A percentile compares a stretch with the other conserved stretches of the same genome.
Evolutionary conservation across 257 asterid genomes (phyloP).

Genomic region (Nicotiana sylvestris): DNA sequence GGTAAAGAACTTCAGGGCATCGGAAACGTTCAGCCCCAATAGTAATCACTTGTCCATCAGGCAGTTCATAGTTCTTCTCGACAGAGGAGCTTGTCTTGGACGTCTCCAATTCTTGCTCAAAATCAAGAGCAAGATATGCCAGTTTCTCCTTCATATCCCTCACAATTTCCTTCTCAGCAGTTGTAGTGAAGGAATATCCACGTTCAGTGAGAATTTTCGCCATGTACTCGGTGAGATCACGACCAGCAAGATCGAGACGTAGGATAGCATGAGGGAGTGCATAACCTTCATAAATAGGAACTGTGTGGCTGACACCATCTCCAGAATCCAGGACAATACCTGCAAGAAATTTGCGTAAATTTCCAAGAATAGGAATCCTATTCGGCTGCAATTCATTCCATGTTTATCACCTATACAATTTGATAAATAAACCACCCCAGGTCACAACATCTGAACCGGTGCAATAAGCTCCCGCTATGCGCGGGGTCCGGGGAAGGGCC

Average conservation of each 20-base stretch:
- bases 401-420: neutral
- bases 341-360: neutral
- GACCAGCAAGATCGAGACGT: constrained; percentile 28
- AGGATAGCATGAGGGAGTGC: constrained; percentile 29
- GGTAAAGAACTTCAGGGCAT: constrained; percentile 19
- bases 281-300: constrained; percentile 28
- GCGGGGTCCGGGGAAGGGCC: too few relatives aligned
- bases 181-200: constrained; percentile 24
- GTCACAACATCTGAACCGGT: neutral
- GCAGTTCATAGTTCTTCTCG: constrained; percentile 16
- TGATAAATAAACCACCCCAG: too few relatives aligned
- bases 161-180: constrained; percentile 26
- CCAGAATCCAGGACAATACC: constrained; percentile 27
- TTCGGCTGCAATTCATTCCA: neutral
- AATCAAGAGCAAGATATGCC: constrained; percentile 24
- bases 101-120: constrained; percentile 21
- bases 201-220: constrained; percentile 27
- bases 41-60: constrained; percentile 18
- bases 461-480: too few relatives aligned
- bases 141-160: constrained; percentile 26
- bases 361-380: neutral
- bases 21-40: constrained; percentile 15
- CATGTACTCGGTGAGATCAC: constrained; percentile 24
- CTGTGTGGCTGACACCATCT: constrained; percentile 31
- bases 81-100: constrained; percentile 13